phyloP scores from a whole-genome alignment of 1,284 basidiomycete species.

The Cryptococcus maquisensis region DNA sequence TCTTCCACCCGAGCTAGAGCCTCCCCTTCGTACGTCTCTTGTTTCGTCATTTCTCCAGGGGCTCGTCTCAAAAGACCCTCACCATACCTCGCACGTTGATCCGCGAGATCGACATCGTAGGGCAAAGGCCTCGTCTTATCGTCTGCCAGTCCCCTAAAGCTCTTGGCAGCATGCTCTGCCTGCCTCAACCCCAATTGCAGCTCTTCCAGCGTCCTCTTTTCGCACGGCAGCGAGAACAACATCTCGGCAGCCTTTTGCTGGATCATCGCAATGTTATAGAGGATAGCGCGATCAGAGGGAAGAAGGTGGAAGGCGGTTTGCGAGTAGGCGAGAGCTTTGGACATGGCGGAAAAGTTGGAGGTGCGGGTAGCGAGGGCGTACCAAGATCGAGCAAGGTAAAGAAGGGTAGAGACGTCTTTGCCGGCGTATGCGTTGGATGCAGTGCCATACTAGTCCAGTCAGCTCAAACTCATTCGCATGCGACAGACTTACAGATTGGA shows the following conservation, averaged over 20 bases:
- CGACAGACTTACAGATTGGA: constrained; percentile 74
- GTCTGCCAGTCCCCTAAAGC: constrained; percentile 74
- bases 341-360: constrained; percentile 72
- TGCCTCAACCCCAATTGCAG: constrained; percentile 71
- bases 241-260: constrained; percentile 90
- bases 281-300: constrained; percentile 77
- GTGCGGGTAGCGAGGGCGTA: constrained; percentile 87
- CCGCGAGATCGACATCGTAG: constrained; percentile 78
- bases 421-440: constrained; percentile 67
- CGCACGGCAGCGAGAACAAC: constrained; percentile 65
- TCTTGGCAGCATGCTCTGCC: constrained; percentile 78
- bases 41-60: constrained; percentile 69
- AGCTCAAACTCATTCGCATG: constrained; percentile 5
- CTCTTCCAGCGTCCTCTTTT: constrained; percentile 73
- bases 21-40: constrained; percentile 70
- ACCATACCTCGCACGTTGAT: constrained; percentile 81
- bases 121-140: constrained; percentile 68
- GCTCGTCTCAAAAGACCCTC: constrained; percentile 73
- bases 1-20: constrained; percentile 67
- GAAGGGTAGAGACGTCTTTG: constrained; percentile 65
- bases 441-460: constrained; percentile 68
- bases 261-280: constrained; percentile 95
- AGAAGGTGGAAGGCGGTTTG: constrained; percentile 76
- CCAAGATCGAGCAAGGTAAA: constrained; percentile 84
- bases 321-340: constrained; percentile 70